Evolutionary conservation across 306 rosid species (phyloP).

Genomic region (Sesbania bispinosa): DNA sequence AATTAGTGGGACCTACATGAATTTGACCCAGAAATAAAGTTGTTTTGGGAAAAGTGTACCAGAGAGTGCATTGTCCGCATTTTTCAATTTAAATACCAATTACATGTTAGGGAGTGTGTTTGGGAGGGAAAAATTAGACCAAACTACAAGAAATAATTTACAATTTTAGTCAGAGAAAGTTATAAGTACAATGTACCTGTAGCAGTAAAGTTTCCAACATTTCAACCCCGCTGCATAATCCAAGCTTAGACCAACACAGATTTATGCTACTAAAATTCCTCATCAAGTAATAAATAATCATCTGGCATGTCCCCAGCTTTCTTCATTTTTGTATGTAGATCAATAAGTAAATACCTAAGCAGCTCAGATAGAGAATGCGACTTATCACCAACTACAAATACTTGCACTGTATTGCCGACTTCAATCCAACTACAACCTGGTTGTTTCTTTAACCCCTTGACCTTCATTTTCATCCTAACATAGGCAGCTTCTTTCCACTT

Average conservation of each 20-base stretch:
- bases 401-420: slow-evolving; percentile 30
- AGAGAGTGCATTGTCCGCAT: too few relatives aligned
- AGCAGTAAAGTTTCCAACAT: not conserved
- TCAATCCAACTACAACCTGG: slow-evolving; percentile 47
- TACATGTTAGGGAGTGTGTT: not conserved
- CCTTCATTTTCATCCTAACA: too few relatives aligned
- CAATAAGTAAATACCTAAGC: slow-evolving; percentile 11
- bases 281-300: slow-evolving; percentile 21
- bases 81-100: too few relatives aligned
- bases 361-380: not conserved
- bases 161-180: not conserved
- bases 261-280: not conserved
- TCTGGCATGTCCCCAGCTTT: not conserved
- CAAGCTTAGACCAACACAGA: not conserved
- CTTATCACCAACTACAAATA: slow-evolving; percentile 37
- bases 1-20: too few relatives aligned
- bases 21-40: too few relatives aligned
- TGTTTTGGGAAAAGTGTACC: too few relatives aligned
- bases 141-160: not conserved
- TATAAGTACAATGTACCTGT: not conserved
- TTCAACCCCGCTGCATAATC: slow-evolving; percentile 3
- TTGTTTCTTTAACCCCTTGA: too few relatives aligned
- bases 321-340: slow-evolving; percentile 30
- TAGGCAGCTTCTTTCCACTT: slow-evolving; percentile 49
- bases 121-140: not conserved